Base-by-base conservation (phyloP, 1,284 basidiomycete species). In the Trametes polyzona region DNA sequence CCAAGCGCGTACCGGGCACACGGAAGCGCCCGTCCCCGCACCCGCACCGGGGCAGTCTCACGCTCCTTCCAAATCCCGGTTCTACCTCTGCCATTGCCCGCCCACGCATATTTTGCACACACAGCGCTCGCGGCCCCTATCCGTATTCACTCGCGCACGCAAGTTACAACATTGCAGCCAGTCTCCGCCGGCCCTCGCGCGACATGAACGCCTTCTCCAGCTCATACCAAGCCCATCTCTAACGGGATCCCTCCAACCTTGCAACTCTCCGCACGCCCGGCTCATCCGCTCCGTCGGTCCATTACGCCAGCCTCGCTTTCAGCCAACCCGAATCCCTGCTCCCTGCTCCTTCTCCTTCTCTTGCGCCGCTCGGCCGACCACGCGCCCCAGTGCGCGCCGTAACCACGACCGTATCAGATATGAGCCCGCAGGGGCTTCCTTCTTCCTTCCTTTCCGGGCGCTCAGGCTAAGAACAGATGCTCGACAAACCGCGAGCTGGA, bases 401-500 rank as follows among this genome's bases (percentile, higher is more conserved):
- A n/a, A n/a, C n/a, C n/a, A n/a, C n/a, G n/a, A n/a, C n/a, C n/a
- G n/a, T n/a, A n/a, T n/a, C n/a, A n/a, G n/a, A n/a, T n/a, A n/a
- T n/a, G n/a, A n/a, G n/a, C n/a, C n/a, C n/a, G n/a, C n/a, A n/a
- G n/a, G n/a, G n/a, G n/a, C n/a, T n/a, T n/a, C n/a, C n/a, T n/a
- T n/a, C n/a, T n/a, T n/a, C n/a, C n/a, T n/a, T n/a, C n/a, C n/a
- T n/a, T n/a, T n/a, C n/a, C n/a, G n/a, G n/a, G n/a, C n/a, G n/a
- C n/a, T n/a, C n/a, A n/a, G n/a, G n/a, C 17, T 47, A 52, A 57
- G 27, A 32, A 24, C 35, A 61, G 36, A 51, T 62, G 59, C 30
- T 64, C 64, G 32, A 64, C 43, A 41, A 62, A 62, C 48, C 58
- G 55, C 32, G 64, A 65, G 35, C 42, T 46, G 1, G 62, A 61